Conservation (phyloP, 2,329 filamentous ascomycete genomes). For the Xylariales sp. region DNA sequence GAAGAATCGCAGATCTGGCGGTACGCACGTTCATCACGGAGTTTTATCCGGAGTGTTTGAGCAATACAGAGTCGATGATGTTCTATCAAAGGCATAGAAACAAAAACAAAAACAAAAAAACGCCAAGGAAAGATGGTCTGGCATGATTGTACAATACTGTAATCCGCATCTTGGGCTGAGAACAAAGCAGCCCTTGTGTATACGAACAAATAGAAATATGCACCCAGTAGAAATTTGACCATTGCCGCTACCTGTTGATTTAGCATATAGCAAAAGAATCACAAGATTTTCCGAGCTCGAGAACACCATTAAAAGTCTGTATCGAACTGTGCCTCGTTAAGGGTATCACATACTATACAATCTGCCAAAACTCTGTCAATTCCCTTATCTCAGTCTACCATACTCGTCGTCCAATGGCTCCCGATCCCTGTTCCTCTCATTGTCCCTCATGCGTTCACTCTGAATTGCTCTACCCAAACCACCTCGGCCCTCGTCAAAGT, state of each 20-base stretch:
- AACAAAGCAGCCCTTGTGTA: constrained; percentile 5
- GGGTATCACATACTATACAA: constrained; percentile 8
- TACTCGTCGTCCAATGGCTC: constrained; percentile 53
- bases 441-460: constrained; percentile 31
- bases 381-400: constrained; percentile 44
- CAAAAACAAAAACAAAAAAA: too few species aligned
- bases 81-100: too few species aligned
- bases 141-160: constrained; percentile 18
- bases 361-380: background rate
- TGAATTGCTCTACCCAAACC: constrained; percentile 78
- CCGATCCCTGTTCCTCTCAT: constrained; percentile 36
- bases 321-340: background rate
- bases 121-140: too few species aligned
- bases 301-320: too few species aligned
- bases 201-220: constrained; percentile 3
- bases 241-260: too few species aligned
- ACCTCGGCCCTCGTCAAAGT: constrained; percentile 92
- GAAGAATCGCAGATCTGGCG: background rate
- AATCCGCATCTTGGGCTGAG: constrained; percentile 4
- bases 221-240: too few species aligned
- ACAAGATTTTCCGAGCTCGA: background rate
- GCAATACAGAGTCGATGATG: too few species aligned
- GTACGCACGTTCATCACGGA: too few species aligned
- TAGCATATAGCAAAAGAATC: too few species aligned
- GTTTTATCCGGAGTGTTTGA: too few species aligned